Evolutionary conservation across 2,329 filamentous ascomycete genomes (phyloP).

Genomic region (Alternaria conjuncta): DNA sequence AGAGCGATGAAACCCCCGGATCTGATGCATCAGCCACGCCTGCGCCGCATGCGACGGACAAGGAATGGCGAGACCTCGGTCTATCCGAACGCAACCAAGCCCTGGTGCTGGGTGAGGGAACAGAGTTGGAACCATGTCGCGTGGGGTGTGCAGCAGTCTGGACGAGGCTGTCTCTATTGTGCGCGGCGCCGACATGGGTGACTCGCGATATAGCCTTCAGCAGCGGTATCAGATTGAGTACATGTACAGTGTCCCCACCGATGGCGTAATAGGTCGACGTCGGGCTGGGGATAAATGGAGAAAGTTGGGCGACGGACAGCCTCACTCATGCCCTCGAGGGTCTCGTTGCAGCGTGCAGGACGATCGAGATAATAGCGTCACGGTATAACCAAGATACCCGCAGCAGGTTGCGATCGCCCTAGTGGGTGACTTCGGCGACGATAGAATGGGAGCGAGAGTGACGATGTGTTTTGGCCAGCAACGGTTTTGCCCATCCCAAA

Average conservation of each 20-base stretch:
- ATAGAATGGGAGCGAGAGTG: not conserved
- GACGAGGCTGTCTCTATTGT: conserved; percentile 2
- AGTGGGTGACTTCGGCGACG: conserved; percentile 5
- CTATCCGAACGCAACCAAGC: conserved; percentile 8
- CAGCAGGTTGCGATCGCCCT: not conserved
- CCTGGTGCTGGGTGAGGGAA: not conserved
- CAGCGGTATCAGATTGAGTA: conserved; percentile 29
- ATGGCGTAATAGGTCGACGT: conserved; percentile 14
- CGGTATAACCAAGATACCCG: conserved; percentile 15
- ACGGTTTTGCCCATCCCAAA: conserved; percentile 26
- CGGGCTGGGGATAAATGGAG: conserved; percentile 10
- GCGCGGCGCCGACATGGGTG: not conserved
- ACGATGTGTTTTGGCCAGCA: conserved; percentile 7
- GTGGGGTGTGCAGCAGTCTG: conserved; percentile 3
- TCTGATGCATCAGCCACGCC: conserved; percentile 23
- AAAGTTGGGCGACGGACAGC: conserved; percentile 10
- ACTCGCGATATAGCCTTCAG: not conserved
- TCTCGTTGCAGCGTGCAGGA: not conserved
- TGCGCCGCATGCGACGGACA: conserved; percentile 18
- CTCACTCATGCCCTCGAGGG: conserved; percentile 1
- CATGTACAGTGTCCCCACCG: conserved; percentile 2
- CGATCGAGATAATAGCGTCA: conserved; percentile 18
- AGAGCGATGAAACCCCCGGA: conserved; percentile 15
- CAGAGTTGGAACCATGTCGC: not conserved
- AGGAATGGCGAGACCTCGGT: conserved; percentile 17